Evolutionary conservation across 768 basidiomycete species (phyloP).

Genomic region (Cystofilobasidium bisporidii): DNA sequence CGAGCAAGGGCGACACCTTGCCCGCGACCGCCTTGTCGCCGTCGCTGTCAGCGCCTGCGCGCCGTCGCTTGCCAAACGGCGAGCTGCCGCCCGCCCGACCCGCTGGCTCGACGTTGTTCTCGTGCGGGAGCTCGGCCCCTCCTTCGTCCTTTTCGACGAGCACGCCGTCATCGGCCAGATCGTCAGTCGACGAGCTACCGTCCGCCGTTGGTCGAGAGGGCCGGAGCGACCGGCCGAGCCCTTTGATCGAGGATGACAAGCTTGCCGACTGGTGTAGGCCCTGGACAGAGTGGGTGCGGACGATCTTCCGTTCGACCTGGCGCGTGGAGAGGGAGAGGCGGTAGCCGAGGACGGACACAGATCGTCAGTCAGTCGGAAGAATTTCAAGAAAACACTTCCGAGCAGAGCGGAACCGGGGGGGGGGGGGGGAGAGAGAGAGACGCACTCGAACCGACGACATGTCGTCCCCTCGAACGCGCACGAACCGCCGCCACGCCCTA

Average conservation of each 20-base stretch:
- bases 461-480: slow-evolving; percentile 75
- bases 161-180: not conserved
- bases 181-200: not conserved
- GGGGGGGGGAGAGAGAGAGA: not conserved
- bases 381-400: no score
- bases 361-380: no score
- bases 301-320: slow-evolving; percentile 22
- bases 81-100: no score
- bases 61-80: no score
- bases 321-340: not conserved
- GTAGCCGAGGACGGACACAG: no score
- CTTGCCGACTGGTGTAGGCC: slow-evolving; percentile 2
- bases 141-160: slow-evolving; percentile 11
- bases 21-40: not conserved
- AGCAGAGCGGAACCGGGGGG: no score
- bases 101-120: not conserved
- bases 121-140: not conserved
- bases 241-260: not conserved
- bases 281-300: slow-evolving; percentile 14
- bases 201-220: not conserved
- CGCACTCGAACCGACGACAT: slow-evolving; percentile 77
- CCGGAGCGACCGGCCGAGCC: not conserved
- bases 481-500: slow-evolving; percentile 73
- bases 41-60: no score
- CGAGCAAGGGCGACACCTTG: not conserved